phyloP scores from a whole-genome alignment of 257 asterid genomes.

The Scutellaria galericulata region DNA sequence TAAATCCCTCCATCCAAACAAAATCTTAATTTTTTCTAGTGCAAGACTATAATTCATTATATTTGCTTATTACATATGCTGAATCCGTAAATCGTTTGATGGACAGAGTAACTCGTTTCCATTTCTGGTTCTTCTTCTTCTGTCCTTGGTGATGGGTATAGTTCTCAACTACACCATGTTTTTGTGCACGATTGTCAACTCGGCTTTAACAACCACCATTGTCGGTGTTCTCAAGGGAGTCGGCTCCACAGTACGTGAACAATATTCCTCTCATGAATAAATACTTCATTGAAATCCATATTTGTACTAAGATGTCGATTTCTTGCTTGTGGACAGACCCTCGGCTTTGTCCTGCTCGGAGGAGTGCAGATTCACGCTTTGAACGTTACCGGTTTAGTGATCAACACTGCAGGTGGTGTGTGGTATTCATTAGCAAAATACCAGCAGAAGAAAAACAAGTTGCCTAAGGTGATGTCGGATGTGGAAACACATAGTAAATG shows the following conservation, averaged over 20 bases:
- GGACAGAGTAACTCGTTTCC: slow-evolving; percentile 70
- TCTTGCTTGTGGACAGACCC: slow-evolving; percentile 50
- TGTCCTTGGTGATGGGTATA: slow-evolving; percentile 95
- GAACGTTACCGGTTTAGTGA: slow-evolving; percentile 78
- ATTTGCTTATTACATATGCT: background rate
- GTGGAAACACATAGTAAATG: slow-evolving; percentile 58
- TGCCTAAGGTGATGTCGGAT: slow-evolving; percentile 64
- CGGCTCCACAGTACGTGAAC: slow-evolving; percentile 77
- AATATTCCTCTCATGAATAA: slow-evolving; percentile 9
- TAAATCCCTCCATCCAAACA: too few species aligned
- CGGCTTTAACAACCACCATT: slow-evolving; percentile 95
- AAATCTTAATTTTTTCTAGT: too few species aligned
- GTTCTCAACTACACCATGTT: slow-evolving; percentile 98
- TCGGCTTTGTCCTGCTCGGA: slow-evolving; percentile 84
- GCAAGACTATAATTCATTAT: background rate
- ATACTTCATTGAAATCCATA: background rate
- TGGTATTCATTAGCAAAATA: slow-evolving; percentile 91
- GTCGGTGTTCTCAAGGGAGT: slow-evolving; percentile 99
- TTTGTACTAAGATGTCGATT: slow-evolving; percentile 15
- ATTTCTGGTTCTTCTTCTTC: slow-evolving; percentile 66
- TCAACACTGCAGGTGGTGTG: slow-evolving; percentile 91
- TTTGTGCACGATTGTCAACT: slow-evolving; percentile 92
- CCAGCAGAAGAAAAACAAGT: slow-evolving; percentile 67
- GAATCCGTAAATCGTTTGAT: slow-evolving; percentile 18
- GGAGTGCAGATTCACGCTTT: slow-evolving; percentile 89